phyloP scores from a whole-genome alignment of 306 rosid genomes.

The Rosa multiflora region DNA sequence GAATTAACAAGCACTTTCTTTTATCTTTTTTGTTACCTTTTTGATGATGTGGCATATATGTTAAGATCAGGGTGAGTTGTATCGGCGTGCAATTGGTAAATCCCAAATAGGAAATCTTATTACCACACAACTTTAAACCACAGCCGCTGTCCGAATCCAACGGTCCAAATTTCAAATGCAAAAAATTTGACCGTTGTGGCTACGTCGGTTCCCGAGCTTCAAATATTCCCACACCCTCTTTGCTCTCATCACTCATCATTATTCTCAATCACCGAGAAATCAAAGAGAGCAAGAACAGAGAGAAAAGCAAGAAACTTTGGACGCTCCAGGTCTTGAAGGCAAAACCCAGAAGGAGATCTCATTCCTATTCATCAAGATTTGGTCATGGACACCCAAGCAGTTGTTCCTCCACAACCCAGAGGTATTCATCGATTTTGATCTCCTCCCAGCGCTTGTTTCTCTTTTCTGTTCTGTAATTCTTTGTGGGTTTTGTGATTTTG shows the following conservation, averaged over 20 bases:
- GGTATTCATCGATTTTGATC: constrained; percentile 8
- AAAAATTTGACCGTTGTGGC: constrained; percentile 10
- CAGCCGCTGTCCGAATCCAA: neutral
- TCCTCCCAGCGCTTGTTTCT: neutral
- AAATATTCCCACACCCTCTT: neutral
- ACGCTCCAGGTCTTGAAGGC: neutral
- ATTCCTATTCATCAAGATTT: neutral
- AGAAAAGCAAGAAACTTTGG: neutral
- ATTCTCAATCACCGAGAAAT: neutral
- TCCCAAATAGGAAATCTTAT: neutral
- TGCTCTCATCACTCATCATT: neutral
- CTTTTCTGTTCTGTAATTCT: neutral
- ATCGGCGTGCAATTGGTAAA: neutral
- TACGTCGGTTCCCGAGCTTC: constrained; percentile 13
- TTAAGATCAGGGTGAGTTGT: neutral
- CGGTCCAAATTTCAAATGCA: neutral
- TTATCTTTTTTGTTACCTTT: no score
- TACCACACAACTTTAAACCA: neutral
- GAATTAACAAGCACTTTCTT: no score
- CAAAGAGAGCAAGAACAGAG: neutral
- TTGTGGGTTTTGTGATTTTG: neutral
- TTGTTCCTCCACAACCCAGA: constrained; percentile 7
- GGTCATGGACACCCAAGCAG: neutral
- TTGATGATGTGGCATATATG: no score
- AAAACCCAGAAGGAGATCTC: neutral